Conservation (phyloP, 192 early-diverging fungal genomes). For the Coemansia sp. region DNA sequence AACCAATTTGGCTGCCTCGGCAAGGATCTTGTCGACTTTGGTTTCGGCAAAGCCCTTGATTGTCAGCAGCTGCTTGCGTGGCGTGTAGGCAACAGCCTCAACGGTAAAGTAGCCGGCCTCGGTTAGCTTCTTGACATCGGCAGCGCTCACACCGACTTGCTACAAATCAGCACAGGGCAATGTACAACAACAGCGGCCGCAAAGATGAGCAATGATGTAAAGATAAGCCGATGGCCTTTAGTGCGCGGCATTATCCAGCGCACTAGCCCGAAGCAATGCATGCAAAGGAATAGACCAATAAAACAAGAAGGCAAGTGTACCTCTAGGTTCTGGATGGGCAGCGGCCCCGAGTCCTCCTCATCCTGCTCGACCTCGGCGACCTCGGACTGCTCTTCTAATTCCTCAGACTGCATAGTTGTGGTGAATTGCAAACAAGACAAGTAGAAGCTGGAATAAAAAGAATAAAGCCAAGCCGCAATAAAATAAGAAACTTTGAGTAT, state of each 20-base stretch:
- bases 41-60: constrained; percentile 95
- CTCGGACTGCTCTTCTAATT: constrained; percentile 49
- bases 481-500: not conserved
- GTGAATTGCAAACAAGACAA: not conserved
- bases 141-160: constrained; percentile 63
- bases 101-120: constrained; percentile 87
- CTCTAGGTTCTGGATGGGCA: constrained; percentile 56
- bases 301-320: constrained; percentile 16
- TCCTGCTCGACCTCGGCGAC: constrained; percentile 51
- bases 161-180: constrained; percentile 25
- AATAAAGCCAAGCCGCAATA: not conserved
- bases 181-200: constrained; percentile 1
- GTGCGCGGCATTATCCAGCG: too few relatives aligned
- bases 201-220: not conserved
- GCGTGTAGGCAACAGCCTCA: constrained; percentile 90
- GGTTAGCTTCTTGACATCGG: constrained; percentile 78
- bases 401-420: constrained; percentile 40
- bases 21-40: constrained; percentile 91
- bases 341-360: constrained; percentile 50
- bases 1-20: constrained; percentile 87
- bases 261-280: not conserved
- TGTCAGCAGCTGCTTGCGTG: constrained; percentile 75
- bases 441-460: constrained; percentile 4
- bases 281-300: not conserved
- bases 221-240: too few relatives aligned